Base-by-base conservation (phyloP, 768 basidiomycete species). In the Grammothele lineata region DNA sequence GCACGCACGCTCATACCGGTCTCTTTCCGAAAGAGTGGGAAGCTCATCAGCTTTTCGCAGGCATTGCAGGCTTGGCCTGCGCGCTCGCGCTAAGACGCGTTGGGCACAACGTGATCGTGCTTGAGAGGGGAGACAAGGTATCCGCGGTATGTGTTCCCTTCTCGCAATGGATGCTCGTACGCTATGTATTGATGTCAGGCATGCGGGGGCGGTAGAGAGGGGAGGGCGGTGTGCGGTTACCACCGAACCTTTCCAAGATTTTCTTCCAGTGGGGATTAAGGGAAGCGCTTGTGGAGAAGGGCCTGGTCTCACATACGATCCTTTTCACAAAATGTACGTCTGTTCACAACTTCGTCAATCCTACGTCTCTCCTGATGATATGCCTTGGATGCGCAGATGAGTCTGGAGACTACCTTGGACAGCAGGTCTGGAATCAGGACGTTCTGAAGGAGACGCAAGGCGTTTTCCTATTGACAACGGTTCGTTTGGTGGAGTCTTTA, bases 211-310 rank as follows among this genome's bases (percentile, higher is more conserved):
- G 8, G 8, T 24, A 61, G 59, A 36, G 46, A 17, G 48, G 51
- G 1, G 17, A 49, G 23, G 54, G 62, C 12, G 66, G 66, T 3
- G 41, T 64, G 19, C 57, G 66, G 2, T 52, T 69, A 44, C 62
- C 68, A 22, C 69, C 70, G 1, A 71, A 70, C 43, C 56, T 67
- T 56, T 62, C 64, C 36, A 65, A 68, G 43, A 61, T 71, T 2
- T 58, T 70, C 24, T 57, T 60, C 23, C 59, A 63, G 35, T 71
- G 70, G 69, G 67, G 67, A 9, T 53, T 70, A 41, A 48, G 49
- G 18, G 44, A 53, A 15, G 43, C 61, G 15, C 43, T 69, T 9
- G 39, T 40, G 35, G 45, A 59, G 30, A 56, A 59, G 3, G 55
- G 54, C 14, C 40, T 57, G 22, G 50, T 52, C 17, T 55, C 61